These are phyloP conservation scores for Agroathelia rolfsii DNA, from an alignment of 1,284 basidiomycete genomes.

Conservation along the genomic window DNA sequence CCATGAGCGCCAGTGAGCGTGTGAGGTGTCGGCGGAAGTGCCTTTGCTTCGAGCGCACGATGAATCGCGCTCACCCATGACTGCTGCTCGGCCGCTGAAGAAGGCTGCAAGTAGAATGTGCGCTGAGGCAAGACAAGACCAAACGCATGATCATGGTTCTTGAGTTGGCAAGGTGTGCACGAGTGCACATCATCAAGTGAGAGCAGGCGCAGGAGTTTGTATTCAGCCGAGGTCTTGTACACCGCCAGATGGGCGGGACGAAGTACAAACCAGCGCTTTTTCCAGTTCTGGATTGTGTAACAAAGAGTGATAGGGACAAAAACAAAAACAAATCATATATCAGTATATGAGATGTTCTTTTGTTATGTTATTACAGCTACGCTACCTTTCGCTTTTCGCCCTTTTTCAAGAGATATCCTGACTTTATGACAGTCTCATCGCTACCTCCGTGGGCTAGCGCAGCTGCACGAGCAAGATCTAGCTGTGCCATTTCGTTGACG, in stretches of 20 bases:
- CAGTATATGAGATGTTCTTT: too few species aligned
- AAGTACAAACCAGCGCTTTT: conserved; percentile 97
- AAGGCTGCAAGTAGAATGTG: too few species aligned
- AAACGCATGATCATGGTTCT: conserved; percentile 85
- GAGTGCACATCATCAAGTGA: conserved; percentile 87
- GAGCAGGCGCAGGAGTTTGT: conserved; percentile 84
- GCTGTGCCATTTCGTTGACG: conserved; percentile 54
- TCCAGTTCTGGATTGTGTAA: conserved; percentile 67
- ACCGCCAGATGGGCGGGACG: conserved; percentile 88
- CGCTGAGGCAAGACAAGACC: too few species aligned
- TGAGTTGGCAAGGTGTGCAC: conserved; percentile 80
- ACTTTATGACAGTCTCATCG: conserved; percentile 76
- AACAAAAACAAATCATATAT: conserved; percentile 9
- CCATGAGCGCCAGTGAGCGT: too few species aligned
- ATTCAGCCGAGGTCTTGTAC: conserved; percentile 94
- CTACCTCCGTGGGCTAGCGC: conserved; percentile 32
- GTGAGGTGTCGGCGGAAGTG: conserved; percentile 18
- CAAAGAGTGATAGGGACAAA: conserved; percentile 8
- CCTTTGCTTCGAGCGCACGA: conserved; percentile 48
- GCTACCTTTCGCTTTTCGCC: conserved; percentile 92
- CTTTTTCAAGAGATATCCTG: conserved; percentile 91
- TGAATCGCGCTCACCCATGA: conserved; percentile 84
- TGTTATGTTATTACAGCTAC: too few species aligned
- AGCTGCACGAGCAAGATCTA: conserved; percentile 40
- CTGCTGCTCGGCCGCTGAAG: conserved; percentile 59